Percentiles rank a stretch among this genome's conserved stretches.
These are phyloP conservation scores for Aspergillus campestris DNA, from an alignment of 495 filamentous ascomycete species.

Conservation along the genomic window DNA sequence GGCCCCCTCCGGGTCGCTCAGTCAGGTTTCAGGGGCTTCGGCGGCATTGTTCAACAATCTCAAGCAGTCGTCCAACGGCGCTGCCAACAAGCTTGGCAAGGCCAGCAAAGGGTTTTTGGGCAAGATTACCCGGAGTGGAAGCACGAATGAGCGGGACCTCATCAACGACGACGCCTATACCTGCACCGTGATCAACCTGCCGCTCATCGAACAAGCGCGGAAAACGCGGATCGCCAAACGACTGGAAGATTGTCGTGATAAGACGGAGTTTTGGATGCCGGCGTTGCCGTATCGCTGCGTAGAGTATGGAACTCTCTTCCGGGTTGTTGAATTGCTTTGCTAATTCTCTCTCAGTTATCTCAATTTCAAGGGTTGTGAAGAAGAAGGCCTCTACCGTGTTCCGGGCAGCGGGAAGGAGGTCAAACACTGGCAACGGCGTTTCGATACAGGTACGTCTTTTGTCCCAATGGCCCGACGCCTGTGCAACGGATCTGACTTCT, in stretches of 20 bases:
- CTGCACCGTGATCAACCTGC: constrained; percentile 68
- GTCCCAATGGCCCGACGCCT: neutral
- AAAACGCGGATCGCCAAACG: constrained; percentile 77
- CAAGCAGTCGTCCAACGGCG: constrained; percentile 61
- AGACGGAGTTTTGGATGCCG: constrained; percentile 97
- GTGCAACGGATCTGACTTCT: neutral
- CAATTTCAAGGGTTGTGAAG: constrained; percentile 82
- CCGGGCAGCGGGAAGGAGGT: constrained; percentile 77
- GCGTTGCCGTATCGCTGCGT: constrained; percentile 86
- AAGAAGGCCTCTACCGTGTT: constrained; percentile 82
- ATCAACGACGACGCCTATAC: constrained; percentile 69
- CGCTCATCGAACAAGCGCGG: constrained; percentile 77
- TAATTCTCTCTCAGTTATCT: constrained; percentile 51
- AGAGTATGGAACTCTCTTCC: constrained; percentile 41
- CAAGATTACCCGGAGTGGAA: constrained; percentile 63
- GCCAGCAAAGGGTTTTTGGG: constrained; percentile 72
- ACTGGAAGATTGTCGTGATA: constrained; percentile 74
- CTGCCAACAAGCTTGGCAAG: constrained; percentile 62
- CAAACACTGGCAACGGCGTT: constrained; percentile 78
- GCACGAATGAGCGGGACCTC: constrained; percentile 58
- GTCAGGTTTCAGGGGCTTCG: constrained; percentile 53
- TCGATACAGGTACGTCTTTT: constrained; percentile 58
- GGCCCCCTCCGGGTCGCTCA: constrained; percentile 49
- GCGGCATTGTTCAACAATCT: constrained; percentile 63
- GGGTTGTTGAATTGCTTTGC: neutral